Evolutionary conservation across 768 basidiomycete species (phyloP).

Genomic region (Lentinula raphanica): DNA sequence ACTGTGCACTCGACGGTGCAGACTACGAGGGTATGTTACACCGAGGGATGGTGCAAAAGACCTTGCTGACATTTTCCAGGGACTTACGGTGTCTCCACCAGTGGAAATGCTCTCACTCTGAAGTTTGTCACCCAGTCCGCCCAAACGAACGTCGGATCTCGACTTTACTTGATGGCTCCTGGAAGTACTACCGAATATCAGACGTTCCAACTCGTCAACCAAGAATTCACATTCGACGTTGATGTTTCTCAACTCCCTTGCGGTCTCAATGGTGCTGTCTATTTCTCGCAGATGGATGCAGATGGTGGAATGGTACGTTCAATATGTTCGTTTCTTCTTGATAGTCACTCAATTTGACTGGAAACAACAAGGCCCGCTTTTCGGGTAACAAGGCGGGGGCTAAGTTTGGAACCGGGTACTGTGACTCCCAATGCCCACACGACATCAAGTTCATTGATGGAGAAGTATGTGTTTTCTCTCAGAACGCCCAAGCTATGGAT

Average conservation of each 20-base stretch:
- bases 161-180: slow-evolving; percentile 28
- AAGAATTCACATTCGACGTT: slow-evolving; percentile 46
- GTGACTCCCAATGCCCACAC: slow-evolving; percentile 58
- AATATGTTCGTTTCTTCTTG: not conserved
- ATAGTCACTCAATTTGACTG: slow-evolving; percentile 19
- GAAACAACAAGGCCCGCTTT: slow-evolving; percentile 19
- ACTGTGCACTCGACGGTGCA: slow-evolving; percentile 1
- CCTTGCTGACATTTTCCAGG: slow-evolving; percentile 10
- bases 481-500: not conserved
- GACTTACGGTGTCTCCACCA: slow-evolving; percentile 31
- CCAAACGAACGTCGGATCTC: slow-evolving; percentile 11
- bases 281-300: slow-evolving; percentile 40
- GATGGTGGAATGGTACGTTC: slow-evolving; percentile 45
- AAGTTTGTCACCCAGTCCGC: slow-evolving; percentile 24
- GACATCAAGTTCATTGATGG: slow-evolving; percentile 64
- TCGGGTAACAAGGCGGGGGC: slow-evolving; percentile 50
- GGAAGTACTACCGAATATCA: slow-evolving; percentile 25
- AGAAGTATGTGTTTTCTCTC: slow-evolving; percentile 27
- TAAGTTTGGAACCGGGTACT: slow-evolving; percentile 58
- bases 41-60: not conserved
- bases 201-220: slow-evolving; percentile 24
- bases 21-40: not conserved
- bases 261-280: slow-evolving; percentile 44
- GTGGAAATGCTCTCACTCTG: slow-evolving; percentile 25
- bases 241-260: slow-evolving; percentile 43